phyloP scores from a whole-genome alignment of 208 protist species.

The Crithidia bombi region DNA sequence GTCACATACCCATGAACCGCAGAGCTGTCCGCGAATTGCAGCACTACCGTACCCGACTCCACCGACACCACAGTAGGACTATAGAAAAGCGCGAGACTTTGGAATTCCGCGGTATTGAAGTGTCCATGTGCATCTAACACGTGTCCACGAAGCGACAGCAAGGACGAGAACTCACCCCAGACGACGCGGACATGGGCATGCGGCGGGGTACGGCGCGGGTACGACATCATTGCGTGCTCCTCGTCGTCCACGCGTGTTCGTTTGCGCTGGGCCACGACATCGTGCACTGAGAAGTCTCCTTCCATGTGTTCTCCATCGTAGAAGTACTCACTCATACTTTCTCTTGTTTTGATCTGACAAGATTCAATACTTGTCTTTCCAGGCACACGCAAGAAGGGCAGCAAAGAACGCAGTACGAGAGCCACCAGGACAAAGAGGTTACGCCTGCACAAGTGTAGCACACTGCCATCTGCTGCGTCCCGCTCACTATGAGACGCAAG shows the following conservation, averaged over 20 bases:
- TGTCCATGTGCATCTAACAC: conserved; percentile 44
- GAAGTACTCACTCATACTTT: conserved; percentile 22
- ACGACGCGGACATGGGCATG: conserved; percentile 24
- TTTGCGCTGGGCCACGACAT: conserved; percentile 4
- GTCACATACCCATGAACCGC: not conserved
- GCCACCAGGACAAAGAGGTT: too few species aligned
- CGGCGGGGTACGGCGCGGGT: conserved; percentile 10
- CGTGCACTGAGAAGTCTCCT: not conserved
- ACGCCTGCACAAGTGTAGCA: too few species aligned
- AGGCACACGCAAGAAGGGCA: not conserved
- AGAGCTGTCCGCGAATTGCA: conserved; percentile 8
- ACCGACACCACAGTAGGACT: conserved; percentile 29
- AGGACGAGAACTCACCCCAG: not conserved
- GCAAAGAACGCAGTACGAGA: not conserved
- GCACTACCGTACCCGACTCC: conserved; percentile 20
- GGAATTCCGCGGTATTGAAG: conserved; percentile 46
- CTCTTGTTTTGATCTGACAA: too few species aligned
- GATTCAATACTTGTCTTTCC: too few species aligned
- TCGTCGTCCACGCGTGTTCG: conserved; percentile 16
- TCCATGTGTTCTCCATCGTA: conserved; percentile 3
- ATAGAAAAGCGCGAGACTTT: conserved; percentile 55
- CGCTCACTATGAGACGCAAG: too few species aligned
- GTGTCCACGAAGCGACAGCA: conserved; percentile 32
- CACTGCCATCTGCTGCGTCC: too few species aligned
- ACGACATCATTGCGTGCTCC: not conserved